Evolutionary conservation across 306 rosid species (phyloP).

Genomic region (Cyamopsis tetragonoloba): DNA sequence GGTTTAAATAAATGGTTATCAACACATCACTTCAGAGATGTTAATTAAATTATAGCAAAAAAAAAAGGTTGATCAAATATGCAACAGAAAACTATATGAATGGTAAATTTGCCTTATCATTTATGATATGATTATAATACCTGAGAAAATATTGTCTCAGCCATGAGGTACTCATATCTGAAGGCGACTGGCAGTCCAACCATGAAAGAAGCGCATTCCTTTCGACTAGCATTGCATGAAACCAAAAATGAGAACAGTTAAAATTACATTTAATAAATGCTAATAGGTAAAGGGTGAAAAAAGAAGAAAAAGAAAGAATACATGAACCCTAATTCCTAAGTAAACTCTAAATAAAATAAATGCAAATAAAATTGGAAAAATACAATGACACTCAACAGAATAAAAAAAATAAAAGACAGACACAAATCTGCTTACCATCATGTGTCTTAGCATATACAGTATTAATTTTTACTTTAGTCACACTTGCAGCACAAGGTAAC

Average conservation of each 20-base stretch:
- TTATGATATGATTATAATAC: no score
- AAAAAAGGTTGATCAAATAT: no score
- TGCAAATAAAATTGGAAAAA: neutral
- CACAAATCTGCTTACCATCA: conserved; percentile 3
- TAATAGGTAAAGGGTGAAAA: neutral
- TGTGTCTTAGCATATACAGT: neutral
- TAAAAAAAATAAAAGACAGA: neutral
- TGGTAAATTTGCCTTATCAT: neutral
- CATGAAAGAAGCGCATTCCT: conserved; percentile 97
- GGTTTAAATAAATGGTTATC: neutral
- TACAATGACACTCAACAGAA: neutral
- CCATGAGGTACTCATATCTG: conserved; percentile 97
- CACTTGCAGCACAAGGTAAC: neutral
- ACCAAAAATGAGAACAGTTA: conserved; percentile 38
- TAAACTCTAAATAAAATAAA: conserved; percentile 7
- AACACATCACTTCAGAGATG: neutral
- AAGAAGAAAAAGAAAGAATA: neutral
- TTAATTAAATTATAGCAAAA: neutral
- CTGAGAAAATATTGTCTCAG: conserved; percentile 99
- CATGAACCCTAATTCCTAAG: neutral
- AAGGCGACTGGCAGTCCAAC: conserved; percentile 93
- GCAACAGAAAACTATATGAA: no score
- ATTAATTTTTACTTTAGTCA: neutral
- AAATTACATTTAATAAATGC: conserved; percentile 29
- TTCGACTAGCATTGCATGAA: conserved; percentile 99